phyloP scores from a whole-genome alignment of 2,329 filamentous ascomycete genomes.

The Arthrocladium fulminans region DNA sequence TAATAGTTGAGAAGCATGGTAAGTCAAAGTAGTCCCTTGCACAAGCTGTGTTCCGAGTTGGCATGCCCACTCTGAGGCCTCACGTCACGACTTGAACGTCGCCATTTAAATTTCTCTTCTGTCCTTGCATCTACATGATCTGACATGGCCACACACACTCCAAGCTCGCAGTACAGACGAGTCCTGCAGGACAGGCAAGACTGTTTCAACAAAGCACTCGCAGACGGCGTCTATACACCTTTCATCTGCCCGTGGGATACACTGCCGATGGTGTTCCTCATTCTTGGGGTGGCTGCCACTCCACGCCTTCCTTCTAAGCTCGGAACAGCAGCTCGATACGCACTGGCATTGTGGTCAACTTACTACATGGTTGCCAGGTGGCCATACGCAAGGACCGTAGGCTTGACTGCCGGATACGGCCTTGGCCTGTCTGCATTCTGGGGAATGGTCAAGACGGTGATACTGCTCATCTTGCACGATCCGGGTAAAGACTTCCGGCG shows the following conservation, averaged over 20 bases:
- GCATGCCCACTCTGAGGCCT: background rate
- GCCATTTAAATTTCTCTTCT: constrained; percentile 5
- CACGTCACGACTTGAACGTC: background rate
- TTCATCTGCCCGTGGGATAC: constrained; percentile 22
- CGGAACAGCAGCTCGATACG: background rate
- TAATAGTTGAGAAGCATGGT: background rate
- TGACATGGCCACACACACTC: background rate
- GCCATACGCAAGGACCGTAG: constrained; percentile 32
- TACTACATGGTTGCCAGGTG: constrained; percentile 1
- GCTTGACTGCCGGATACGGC: constrained; percentile 45
- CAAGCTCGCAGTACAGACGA: constrained; percentile 32
- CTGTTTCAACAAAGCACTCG: constrained; percentile 16
- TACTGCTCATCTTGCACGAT: constrained; percentile 48
- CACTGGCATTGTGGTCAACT: background rate
- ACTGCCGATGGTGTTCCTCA: constrained; percentile 16
- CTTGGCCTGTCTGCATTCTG: constrained; percentile 47
- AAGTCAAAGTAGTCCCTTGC: background rate
- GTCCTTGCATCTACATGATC: background rate
- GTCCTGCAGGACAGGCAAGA: constrained; percentile 16
- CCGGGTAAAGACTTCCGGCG: constrained; percentile 30
- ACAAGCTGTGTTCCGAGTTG: background rate
- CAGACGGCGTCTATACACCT: constrained; percentile 15
- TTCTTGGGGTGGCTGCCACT: constrained; percentile 15
- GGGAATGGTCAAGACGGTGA: constrained; percentile 45
- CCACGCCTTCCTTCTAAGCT: constrained; percentile 11